Conservation (phyloP, 2,329 filamentous ascomycete genomes). For the Fusarium graminum region DNA sequence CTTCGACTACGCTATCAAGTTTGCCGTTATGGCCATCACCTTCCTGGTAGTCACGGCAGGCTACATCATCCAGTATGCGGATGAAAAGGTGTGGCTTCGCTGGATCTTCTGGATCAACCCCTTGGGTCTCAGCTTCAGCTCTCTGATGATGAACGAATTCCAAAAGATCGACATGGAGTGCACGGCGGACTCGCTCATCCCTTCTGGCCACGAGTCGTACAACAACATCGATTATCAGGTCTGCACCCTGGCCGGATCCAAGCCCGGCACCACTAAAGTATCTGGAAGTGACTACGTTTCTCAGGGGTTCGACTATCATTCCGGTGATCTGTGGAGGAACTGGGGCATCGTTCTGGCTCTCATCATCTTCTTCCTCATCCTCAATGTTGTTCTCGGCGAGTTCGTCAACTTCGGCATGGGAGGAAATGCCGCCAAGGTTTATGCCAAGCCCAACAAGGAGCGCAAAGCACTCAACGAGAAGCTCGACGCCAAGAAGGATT, state of each 20-base stretch:
- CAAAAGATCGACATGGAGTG: constrained; percentile 76
- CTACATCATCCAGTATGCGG: constrained; percentile 85
- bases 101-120: constrained; percentile 87
- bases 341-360: constrained; percentile 84
- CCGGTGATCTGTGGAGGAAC: constrained; percentile 81
- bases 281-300: constrained; percentile 77
- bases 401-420: constrained; percentile 82
- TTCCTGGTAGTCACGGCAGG: constrained; percentile 85
- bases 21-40: constrained; percentile 80
- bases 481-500: constrained; percentile 70
- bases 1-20: constrained; percentile 88
- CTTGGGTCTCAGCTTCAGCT: constrained; percentile 79
- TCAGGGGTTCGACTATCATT: constrained; percentile 74
- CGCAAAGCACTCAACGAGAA: constrained; percentile 74
- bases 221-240: constrained; percentile 79
- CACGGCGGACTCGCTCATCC: constrained; percentile 75
- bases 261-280: constrained; percentile 72
- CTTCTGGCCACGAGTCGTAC: constrained; percentile 74
- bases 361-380: constrained; percentile 78
- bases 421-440: constrained; percentile 84
- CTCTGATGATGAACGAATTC: constrained; percentile 92
- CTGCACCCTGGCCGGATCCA: constrained; percentile 82
- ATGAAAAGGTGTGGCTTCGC: constrained; percentile 79
- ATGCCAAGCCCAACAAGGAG: constrained; percentile 77
- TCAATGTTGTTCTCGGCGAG: constrained; percentile 85